These are phyloP conservation scores for Neurospora sp. DNA, from an alignment of 495 filamentous ascomycete species.

Conservation along the genomic window DNA sequence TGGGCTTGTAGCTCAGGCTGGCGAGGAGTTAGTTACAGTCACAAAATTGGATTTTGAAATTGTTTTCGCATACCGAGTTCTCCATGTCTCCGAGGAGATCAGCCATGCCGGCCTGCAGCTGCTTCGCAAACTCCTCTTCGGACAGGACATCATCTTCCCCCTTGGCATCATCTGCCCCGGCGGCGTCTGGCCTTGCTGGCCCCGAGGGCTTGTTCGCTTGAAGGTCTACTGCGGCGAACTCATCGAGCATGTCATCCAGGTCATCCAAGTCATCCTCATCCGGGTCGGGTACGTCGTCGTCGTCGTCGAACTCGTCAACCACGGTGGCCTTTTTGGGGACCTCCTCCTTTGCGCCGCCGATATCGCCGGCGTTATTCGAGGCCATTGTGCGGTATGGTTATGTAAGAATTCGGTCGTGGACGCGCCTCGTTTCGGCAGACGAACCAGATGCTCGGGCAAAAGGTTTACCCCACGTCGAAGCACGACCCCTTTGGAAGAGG, in stretches of 20 bases:
- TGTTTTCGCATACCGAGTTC: conserved; percentile 35
- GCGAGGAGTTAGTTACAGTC: conserved; percentile 2
- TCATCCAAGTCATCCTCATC: conserved; percentile 87
- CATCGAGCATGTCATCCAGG: conserved; percentile 87
- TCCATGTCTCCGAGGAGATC: conserved; percentile 63
- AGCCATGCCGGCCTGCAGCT: conserved; percentile 82
- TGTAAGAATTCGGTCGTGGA: not conserved
- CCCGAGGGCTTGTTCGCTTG: conserved; percentile 38
- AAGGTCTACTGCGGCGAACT: conserved; percentile 57
- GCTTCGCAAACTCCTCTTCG: conserved; percentile 70
- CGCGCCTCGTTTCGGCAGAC: not conserved
- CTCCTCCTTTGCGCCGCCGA: conserved; percentile 6
- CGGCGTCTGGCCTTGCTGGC: conserved; percentile 26
- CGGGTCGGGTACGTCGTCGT: conserved; percentile 52
- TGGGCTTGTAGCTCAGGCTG: conserved; percentile 75
- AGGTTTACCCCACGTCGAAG: not conserved
- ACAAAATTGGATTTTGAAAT: not conserved
- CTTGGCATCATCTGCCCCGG: conserved; percentile 5
- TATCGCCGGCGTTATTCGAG: conserved; percentile 7
- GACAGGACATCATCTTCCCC: conserved; percentile 26
- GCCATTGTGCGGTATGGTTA: conserved; percentile 6
- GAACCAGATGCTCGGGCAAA: not conserved
- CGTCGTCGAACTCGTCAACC: conserved; percentile 14
- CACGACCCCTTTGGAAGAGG: not conserved
- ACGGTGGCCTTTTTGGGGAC: conserved; percentile 11